phyloP scores from a whole-genome alignment of 148 eudicot species.

The Spergularia bocconei region DNA sequence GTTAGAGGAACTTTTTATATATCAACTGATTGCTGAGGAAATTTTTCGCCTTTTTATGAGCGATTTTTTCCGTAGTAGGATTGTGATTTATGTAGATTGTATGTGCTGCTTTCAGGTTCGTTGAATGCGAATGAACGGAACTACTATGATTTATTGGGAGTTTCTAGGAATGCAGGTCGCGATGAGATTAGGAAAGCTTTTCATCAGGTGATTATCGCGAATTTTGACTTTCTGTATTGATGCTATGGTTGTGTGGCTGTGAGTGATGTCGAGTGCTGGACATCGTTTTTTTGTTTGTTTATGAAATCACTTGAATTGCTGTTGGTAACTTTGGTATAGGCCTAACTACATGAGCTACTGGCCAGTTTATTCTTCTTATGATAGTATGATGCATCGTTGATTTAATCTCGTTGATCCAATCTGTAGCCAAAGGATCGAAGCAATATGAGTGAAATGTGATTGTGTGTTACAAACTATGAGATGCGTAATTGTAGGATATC shows the following conservation, averaged over 20 bases:
- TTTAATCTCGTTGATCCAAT: no score
- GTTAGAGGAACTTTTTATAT: slow-evolving; percentile 22
- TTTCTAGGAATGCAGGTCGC: slow-evolving; percentile 55
- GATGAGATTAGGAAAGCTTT: slow-evolving; percentile 88
- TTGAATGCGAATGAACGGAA: slow-evolving; percentile 37
- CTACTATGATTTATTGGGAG: slow-evolving; percentile 76
- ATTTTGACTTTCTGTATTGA: not conserved
- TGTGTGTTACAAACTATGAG: no score
- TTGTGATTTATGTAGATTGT: slow-evolving; percentile 12
- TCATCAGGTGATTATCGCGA: slow-evolving; percentile 45
- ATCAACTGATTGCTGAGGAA: not conserved
- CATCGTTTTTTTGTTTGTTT: no score
- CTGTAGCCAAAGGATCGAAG: no score
- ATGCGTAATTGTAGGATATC: no score
- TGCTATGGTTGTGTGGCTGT: not conserved
- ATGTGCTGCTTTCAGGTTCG: slow-evolving; percentile 43
- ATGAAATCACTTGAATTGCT: not conserved
- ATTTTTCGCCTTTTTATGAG: not conserved
- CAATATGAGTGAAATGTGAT: no score
- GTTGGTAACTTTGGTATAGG: not conserved
- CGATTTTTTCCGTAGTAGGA: not conserved
- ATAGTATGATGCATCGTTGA: not conserved
- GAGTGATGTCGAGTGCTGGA: not conserved
- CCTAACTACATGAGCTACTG: not conserved
- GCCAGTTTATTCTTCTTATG: not conserved